These are phyloP conservation scores for Biscogniauxia sp. DNA, from an alignment of 2,329 filamentous ascomycete species.

Conservation along the genomic window DNA sequence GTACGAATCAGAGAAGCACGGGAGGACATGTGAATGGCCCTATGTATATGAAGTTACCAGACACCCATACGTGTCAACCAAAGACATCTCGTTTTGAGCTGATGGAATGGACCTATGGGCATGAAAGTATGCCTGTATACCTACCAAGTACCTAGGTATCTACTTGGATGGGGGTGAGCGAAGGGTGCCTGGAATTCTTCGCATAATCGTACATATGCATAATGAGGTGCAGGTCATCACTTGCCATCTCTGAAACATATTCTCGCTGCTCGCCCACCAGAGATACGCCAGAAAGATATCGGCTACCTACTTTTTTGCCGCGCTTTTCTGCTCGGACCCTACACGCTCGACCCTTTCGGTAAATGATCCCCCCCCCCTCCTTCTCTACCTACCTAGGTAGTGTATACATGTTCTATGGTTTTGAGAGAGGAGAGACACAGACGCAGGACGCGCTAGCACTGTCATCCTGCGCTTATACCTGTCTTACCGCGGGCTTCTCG, in stretches of 20 bases:
- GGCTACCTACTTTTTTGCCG: neutral
- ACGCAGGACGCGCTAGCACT: neutral
- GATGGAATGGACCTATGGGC: neutral
- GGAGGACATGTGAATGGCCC: neutral
- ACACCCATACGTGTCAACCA: neutral
- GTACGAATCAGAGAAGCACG: neutral
- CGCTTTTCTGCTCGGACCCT: neutral
- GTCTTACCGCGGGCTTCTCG: neutral
- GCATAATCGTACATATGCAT: neutral
- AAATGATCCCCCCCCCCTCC: neutral
- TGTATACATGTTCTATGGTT: neutral
- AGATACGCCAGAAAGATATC: neutral
- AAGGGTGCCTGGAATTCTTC: neutral
- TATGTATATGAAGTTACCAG: neutral
- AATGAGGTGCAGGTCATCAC: neutral
- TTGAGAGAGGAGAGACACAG: neutral
- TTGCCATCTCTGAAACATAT: neutral
- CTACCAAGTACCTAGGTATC: no score
- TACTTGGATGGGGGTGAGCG: no score
- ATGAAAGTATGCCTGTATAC: no score
- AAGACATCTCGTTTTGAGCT: neutral
- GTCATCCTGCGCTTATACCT: neutral
- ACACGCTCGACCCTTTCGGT: neutral
- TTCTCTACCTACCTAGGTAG: no score
- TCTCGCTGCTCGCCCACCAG: neutral